phyloP scores from a whole-genome alignment of 129 eudicot genomes.

The Chrysanthemum makinoi region DNA sequence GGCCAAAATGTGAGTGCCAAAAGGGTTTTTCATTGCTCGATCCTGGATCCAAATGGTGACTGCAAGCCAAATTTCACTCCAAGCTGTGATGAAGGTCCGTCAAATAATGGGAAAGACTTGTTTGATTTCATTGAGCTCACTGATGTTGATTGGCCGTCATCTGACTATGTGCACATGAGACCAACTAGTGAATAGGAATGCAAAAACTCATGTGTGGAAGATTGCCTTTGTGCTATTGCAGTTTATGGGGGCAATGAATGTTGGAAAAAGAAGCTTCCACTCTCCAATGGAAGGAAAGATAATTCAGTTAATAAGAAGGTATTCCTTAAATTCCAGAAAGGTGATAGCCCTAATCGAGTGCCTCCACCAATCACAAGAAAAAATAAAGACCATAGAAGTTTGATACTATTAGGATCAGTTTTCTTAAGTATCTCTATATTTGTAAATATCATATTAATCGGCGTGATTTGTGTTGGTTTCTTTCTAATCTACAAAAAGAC shows the following conservation, averaged over 20 bases:
- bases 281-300: constrained; percentile 1
- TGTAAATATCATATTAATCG: background rate
- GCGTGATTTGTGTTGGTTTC: background rate
- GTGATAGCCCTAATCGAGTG: background rate
- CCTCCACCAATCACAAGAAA: background rate
- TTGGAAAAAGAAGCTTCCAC: constrained; percentile 6
- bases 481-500: background rate
- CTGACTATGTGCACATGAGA: background rate
- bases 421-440: background rate
- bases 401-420: background rate
- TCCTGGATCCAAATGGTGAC: background rate
- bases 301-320: background rate
- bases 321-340: background rate
- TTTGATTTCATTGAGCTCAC: background rate
- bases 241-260: background rate
- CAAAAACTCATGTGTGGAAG: background rate
- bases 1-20: constrained; percentile 1
- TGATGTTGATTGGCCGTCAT: background rate
- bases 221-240: background rate
- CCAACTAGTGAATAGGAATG: background rate
- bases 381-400: background rate
- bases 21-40: background rate
- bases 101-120: background rate
- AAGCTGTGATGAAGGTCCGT: background rate
- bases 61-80: background rate